phyloP scores from a whole-genome alignment of 192 early-diverging fungal species.

The Coemansia sp. region DNA sequence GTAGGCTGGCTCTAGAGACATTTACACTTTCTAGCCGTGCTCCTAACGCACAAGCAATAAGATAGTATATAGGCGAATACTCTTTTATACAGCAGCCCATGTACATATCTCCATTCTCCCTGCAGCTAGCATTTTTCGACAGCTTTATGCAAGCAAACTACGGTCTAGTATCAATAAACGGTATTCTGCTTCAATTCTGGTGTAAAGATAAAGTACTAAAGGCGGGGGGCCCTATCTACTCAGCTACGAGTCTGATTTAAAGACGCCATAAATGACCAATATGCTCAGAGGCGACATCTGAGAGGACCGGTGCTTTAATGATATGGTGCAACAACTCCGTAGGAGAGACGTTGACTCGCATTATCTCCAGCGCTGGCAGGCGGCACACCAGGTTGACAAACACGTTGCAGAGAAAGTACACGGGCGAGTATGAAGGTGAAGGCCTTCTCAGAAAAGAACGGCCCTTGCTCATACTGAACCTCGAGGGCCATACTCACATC shows the following conservation, averaged over 20 bases:
- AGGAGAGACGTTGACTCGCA: background rate
- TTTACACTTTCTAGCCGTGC: too few species aligned
- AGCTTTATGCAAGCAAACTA: too few species aligned
- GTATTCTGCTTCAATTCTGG: too few species aligned
- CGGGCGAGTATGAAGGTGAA: background rate
- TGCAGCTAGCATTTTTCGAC: too few species aligned
- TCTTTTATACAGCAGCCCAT: too few species aligned
- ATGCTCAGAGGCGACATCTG: background rate
- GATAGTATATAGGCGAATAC: too few species aligned
- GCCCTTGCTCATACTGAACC: background rate
- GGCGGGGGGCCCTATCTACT: background rate
- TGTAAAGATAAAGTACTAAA: too few species aligned
- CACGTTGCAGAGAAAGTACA: background rate
- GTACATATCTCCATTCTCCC: too few species aligned
- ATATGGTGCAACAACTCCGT: background rate
- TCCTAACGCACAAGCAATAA: too few species aligned
- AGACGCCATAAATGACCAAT: background rate
- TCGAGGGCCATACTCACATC: background rate
- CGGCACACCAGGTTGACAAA: background rate
- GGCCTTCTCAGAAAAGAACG: background rate
- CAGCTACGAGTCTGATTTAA: background rate
- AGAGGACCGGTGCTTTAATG: background rate
- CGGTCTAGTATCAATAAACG: too few species aligned
- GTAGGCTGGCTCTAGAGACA: too few species aligned
- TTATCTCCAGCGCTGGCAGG: background rate